These are phyloP conservation scores for Dispira simplex DNA, from an alignment of 192 early-diverging fungal species.

Conservation along the genomic window DNA sequence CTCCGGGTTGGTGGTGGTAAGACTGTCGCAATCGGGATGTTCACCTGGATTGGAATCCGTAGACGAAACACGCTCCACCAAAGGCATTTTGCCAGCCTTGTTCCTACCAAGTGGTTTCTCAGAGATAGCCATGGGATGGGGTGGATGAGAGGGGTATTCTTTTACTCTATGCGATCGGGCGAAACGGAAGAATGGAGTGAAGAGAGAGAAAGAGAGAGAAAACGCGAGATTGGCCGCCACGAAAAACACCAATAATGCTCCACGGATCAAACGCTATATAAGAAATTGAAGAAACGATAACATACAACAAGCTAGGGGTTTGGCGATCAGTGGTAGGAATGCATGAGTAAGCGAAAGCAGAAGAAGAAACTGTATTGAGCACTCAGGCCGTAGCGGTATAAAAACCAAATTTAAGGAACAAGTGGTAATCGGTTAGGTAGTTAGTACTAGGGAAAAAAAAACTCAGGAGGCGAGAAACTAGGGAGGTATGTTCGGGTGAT, in stretches of 20 bases:
- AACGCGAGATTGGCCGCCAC: slow-evolving; percentile 8
- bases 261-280: slow-evolving; percentile 1
- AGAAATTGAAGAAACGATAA: slow-evolving; percentile 10
- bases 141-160: no score
- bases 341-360: slow-evolving; percentile 25
- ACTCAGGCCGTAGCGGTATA: slow-evolving; percentile 30
- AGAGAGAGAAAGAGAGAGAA: no score
- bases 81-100: no score
- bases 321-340: slow-evolving; percentile 22
- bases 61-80: no score
- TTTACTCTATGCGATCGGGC: no score
- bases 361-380: slow-evolving; percentile 27
- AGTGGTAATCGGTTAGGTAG: background rate
- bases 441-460: background rate
- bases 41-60: no score
- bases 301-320: background rate
- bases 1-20: no score
- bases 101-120: no score
- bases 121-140: no score
- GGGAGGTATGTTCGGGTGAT: background rate
- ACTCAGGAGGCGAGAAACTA: background rate
- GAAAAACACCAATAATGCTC: background rate
- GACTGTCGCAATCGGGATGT: no score
- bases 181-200: no score
- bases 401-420: background rate